Percentiles rank a stretch among this genome's conserved stretches.
phyloP scores from a whole-genome alignment of 345 rosid genomes.

The Sonneratia alba region DNA sequence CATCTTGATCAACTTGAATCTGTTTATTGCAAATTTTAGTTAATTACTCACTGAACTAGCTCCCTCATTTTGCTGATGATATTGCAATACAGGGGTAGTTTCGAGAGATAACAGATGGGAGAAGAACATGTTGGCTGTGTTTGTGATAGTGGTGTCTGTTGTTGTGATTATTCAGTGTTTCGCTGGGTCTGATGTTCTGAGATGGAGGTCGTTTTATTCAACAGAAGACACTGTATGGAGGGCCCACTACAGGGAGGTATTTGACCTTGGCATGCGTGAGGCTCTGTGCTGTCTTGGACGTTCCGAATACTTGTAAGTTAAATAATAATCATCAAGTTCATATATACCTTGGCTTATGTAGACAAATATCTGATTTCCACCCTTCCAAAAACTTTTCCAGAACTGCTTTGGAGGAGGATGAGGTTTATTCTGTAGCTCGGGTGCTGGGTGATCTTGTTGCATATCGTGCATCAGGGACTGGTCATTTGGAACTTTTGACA shows the following conservation, averaged over 20 bases:
- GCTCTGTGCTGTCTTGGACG: constrained; percentile 90
- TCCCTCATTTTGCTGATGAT: neutral
- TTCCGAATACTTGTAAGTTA: constrained; percentile 57
- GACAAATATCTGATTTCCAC: constrained; percentile 3
- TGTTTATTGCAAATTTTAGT: neutral
- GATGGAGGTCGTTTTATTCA: constrained; percentile 80
- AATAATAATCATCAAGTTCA: neutral
- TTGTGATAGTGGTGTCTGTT: constrained; percentile 35
- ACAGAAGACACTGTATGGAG: constrained; percentile 88
- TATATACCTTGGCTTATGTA: constrained; percentile 6
- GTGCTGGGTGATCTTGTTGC: constrained; percentile 86
- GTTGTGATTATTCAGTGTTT: constrained; percentile 62
- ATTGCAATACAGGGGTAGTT: constrained; percentile 27
- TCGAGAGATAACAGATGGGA: constrained; percentile 41
- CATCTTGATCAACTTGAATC: neutral
- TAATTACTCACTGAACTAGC: neutral
- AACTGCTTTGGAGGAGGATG: constrained; percentile 67
- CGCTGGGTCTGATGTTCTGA: constrained; percentile 64
- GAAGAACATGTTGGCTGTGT: constrained; percentile 34
- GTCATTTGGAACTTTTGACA: constrained; percentile 85
- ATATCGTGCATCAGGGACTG: constrained; percentile 87
- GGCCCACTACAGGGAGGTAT: constrained; percentile 85
- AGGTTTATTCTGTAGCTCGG: constrained; percentile 74
- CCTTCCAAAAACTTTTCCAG: constrained; percentile 26
- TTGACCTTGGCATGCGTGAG: constrained; percentile 94